Percentiles rank a stretch among this genome's conserved stretches.
Evolutionary conservation across 2,329 filamentous ascomycete genomes (phyloP).

Genomic region (Aspergillus hiratsukae): DNA sequence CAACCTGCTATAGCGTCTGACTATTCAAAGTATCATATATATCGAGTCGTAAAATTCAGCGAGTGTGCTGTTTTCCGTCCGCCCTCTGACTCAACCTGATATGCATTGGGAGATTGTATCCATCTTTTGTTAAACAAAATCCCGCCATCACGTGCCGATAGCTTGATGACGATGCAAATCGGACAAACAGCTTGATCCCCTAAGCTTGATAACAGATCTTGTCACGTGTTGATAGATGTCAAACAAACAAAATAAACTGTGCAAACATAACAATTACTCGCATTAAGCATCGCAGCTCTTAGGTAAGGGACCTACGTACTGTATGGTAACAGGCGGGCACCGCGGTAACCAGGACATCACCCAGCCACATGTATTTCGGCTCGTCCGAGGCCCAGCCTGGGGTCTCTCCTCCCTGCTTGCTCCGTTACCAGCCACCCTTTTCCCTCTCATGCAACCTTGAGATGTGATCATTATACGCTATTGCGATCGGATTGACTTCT

Average conservation of each 20-base stretch:
- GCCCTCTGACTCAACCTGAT: not conserved
- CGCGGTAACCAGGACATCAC: slow-evolving; percentile 24
- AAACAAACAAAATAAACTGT: slow-evolving; percentile 28
- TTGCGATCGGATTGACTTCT: slow-evolving; percentile 21
- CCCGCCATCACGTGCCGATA: slow-evolving; percentile 10
- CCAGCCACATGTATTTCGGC: slow-evolving; percentile 40
- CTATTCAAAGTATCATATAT: not conserved
- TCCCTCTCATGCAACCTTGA: slow-evolving; percentile 19
- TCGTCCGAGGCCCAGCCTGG: slow-evolving; percentile 33
- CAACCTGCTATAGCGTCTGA: not conserved
- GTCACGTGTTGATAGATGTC: slow-evolving; percentile 23
- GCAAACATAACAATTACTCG: slow-evolving; percentile 1
- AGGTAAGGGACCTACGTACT: slow-evolving; percentile 1
- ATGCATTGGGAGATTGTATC: not conserved
- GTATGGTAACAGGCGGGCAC: slow-evolving; percentile 15
- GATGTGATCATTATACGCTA: slow-evolving; percentile 27
- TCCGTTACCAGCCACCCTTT: slow-evolving; percentile 10
- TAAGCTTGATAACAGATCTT: not conserved
- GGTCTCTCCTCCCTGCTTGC: slow-evolving; percentile 18
- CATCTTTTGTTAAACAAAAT: slow-evolving; percentile 1
- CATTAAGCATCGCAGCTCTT: not conserved
- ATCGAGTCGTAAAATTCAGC: not conserved
- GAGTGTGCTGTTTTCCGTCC: not conserved
- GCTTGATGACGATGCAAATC: slow-evolving; percentile 23
- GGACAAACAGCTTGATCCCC: slow-evolving; percentile 18